Evolutionary conservation across 2,329 filamentous ascomycete species (phyloP), one percentile per base, ranked within the genome.

Genomic region (Juglanconis juglandina): DNA sequence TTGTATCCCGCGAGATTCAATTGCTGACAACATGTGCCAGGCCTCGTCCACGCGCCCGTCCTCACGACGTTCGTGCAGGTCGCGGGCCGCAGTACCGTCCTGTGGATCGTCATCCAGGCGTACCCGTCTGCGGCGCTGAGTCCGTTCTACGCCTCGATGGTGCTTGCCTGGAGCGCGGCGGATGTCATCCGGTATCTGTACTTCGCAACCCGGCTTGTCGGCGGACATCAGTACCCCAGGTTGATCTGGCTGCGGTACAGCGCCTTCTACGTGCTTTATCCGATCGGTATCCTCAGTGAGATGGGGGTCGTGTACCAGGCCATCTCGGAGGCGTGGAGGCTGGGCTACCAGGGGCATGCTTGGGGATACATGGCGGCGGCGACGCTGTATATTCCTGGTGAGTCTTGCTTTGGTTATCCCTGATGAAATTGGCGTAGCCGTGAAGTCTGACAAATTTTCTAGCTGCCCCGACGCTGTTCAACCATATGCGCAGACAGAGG

Each of bases 261-360:
- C 54, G 61, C 61, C 30, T 63, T 61, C 41, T 61, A 63, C 35
- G 24, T 61, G 9, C 32, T 63, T 24, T 63, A 63, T 17, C 61
- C 61, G 7, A 37, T 61, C 9, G 61, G 61, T 9, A 61, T 63
- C 35, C 50, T 55, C 35, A 58, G 58, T 4, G 61, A 61, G 51
- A 30, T 61, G 4, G 61, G 50, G 1, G 54, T 63, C 5, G 61
- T 61, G 33, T 56, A 49, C 11, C 30, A 35, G 30, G 59, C 61
- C 8, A 30, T 63, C 2, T 48, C 9, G 17, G 54, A 58, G 24
- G 54, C 54, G 6, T 58, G 35, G n/a, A 30, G 35, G 17, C 11
- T 37, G 6, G 58, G 53, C 3, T 39, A 53, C 9, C 5, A 30
- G 5, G 39, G 44, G 3, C 58, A 57, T 46, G 53, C 60, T 14